These are phyloP conservation scores for Geranium rotundifolium DNA, from an alignment of 345 rosid species.

Conservation along the genomic window DNA sequence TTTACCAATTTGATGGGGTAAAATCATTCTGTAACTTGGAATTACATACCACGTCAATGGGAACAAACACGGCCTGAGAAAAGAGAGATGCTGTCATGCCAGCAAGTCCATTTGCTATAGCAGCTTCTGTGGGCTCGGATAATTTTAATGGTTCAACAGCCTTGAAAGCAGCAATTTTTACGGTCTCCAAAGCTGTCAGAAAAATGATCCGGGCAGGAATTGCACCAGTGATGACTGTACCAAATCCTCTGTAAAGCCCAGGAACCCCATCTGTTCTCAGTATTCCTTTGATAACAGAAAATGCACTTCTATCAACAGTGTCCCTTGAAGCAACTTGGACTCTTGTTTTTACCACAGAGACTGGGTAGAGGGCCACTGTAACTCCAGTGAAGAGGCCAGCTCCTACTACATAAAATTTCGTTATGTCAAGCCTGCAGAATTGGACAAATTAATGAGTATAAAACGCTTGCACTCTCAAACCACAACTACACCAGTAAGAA, in stretches of 20 bases:
- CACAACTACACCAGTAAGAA: neutral
- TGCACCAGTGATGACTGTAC: constrained; percentile 90
- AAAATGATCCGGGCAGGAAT: constrained; percentile 84
- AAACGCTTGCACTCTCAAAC: neutral
- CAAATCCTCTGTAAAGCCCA: constrained; percentile 91
- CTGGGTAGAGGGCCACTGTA: constrained; percentile 82
- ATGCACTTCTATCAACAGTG: constrained; percentile 56
- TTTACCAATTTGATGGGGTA: neutral
- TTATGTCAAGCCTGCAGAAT: constrained; percentile 78
- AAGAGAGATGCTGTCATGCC: constrained; percentile 85
- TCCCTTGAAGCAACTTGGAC: constrained; percentile 90
- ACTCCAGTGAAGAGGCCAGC: constrained; percentile 95
- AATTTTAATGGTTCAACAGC: constrained; percentile 50
- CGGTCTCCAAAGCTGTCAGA: constrained; percentile 80
- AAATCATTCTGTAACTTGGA: neutral
- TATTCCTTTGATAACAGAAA: constrained; percentile 66
- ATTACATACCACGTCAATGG: constrained; percentile 77
- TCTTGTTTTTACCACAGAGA: constrained; percentile 85
- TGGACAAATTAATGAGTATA: constrained; percentile 11
- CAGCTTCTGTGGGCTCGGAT: constrained; percentile 79
- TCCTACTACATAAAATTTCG: constrained; percentile 78
- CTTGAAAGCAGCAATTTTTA: constrained; percentile 65
- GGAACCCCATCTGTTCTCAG: constrained; percentile 78
- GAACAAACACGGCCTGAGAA: constrained; percentile 88
- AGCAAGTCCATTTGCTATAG: constrained; percentile 85